Evolutionary conservation across 2,329 filamentous ascomycete genomes (phyloP), one percentile per base, ranked within the genome.

Genomic region (Talaromyces amestolkiae): DNA sequence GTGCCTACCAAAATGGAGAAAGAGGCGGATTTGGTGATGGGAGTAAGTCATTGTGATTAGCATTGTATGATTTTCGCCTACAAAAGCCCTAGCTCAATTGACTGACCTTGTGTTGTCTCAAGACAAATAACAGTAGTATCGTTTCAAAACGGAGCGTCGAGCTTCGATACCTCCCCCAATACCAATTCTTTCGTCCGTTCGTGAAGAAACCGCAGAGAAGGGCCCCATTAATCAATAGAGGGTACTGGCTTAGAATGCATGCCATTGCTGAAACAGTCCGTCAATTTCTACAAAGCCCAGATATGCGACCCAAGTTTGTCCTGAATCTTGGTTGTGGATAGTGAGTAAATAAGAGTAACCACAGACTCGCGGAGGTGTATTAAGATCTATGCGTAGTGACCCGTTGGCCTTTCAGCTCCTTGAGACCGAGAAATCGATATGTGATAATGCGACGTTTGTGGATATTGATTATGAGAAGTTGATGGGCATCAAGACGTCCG

Each of bases 111-210:
- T 19, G 11, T 54, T 31, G 13, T 49, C 11, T 15, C 0, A 51
- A 91, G 86, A 97, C 93, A 65, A 97, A 97, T 76, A 93, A 89
- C 75, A 94, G 91, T 78, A 96, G 91, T 73, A 97, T 97, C 70
- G 89, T 93, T 17, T 97, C 93, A 15, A 97, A 97, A 76, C 84
- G 93, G 70, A 95, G 92, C 72, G 93, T 97, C n/a, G 93, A 97
- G 74, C 89, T 89, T 70, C 82, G 96, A 15, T 97, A 97, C 77
- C 89, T 91, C 73, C 84, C 89, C 41, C 88, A 96, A 72, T 86
- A 90, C 33, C 91, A 96, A 75, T 96, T 91, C 80, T 94, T 95
- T 71, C 89, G 91, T 56, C 89, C 92, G 74, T 97, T 97, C 77
- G 92, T 96, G 39, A 89, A 86, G 70, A 96, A 93, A 75, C 90